A percentile compares a stretch with the other conserved stretches of the same genome.
Conservation (phyloP, 2,329 filamentous ascomycete genomes). For the Clarireedia homoeocarpa region DNA sequence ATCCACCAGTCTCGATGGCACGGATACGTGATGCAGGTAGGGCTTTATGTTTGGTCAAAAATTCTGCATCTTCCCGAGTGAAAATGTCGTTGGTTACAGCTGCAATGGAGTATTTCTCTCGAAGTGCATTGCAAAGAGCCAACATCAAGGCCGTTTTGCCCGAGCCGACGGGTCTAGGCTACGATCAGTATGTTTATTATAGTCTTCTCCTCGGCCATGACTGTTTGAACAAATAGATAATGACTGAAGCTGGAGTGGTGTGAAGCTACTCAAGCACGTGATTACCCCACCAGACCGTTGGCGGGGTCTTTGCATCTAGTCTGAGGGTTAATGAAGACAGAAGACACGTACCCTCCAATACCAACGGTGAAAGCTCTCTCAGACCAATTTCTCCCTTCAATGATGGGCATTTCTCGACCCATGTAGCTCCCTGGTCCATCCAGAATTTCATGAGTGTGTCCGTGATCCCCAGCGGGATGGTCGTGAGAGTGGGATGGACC, state of each 20-base stretch:
- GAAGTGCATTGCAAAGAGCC: slow-evolving; percentile 77
- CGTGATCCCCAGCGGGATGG: slow-evolving; percentile 62
- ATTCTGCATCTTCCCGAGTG: slow-evolving; percentile 95
- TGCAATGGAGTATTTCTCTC: slow-evolving; percentile 75
- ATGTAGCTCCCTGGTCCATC: slow-evolving; percentile 87
- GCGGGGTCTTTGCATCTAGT: background rate
- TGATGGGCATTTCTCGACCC: slow-evolving; percentile 86
- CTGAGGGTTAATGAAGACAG: background rate
- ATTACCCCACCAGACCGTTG: slow-evolving; percentile 12
- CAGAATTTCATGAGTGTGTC: slow-evolving; percentile 92
- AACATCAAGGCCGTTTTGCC: slow-evolving; percentile 98
- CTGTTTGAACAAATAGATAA: background rate
- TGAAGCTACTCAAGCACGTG: slow-evolving; percentile 8
- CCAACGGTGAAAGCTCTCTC: slow-evolving; percentile 91
- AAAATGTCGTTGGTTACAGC: slow-evolving; percentile 99
- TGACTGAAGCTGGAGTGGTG: background rate
- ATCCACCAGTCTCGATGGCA: slow-evolving; percentile 95
- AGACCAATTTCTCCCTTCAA: slow-evolving; percentile 79
- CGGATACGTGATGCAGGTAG: slow-evolving; percentile 77
- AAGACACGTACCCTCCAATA: slow-evolving; percentile 73
- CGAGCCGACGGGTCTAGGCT: slow-evolving; percentile 76
- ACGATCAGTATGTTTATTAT: slow-evolving; percentile 5
- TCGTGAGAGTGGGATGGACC: slow-evolving; percentile 45
- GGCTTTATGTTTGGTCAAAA: slow-evolving; percentile 79
- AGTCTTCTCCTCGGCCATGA: background rate